A percentile compares a stretch with the other conserved stretches of the same genome.
Evolutionary conservation across 371 early-diverging fungal species (phyloP).

Genomic region (Apophysomyces trapeziformis): DNA sequence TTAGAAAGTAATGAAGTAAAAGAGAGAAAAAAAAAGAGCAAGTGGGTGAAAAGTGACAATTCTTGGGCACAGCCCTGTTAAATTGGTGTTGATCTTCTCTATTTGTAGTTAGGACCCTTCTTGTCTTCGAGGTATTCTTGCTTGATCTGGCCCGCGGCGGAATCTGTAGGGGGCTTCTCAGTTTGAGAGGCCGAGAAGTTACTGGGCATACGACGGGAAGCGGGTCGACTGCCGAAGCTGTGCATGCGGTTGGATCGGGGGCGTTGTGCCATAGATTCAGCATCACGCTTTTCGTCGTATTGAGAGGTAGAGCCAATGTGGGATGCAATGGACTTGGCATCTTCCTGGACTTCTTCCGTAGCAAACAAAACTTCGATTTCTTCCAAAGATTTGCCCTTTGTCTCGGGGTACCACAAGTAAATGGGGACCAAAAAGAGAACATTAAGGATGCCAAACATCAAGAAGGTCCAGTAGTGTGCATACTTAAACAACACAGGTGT

Average conservation of each 20-base stretch:
- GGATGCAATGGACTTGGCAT: constrained; percentile 41
- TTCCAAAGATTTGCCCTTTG: constrained; percentile 61
- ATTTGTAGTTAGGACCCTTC: constrained; percentile 49
- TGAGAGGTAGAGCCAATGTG: constrained; percentile 27
- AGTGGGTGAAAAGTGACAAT: neutral
- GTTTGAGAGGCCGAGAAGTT: constrained; percentile 37
- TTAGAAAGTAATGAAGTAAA: neutral
- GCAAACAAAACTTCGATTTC: constrained; percentile 47
- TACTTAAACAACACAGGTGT: constrained; percentile 25
- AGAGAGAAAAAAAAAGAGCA: neutral
- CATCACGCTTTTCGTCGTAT: constrained; percentile 42
- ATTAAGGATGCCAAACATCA: constrained; percentile 44
- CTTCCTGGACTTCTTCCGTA: constrained; percentile 36
- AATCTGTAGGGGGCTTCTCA: constrained; percentile 25
- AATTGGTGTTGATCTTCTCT: constrained; percentile 14
- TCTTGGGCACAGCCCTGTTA: constrained; percentile 3
- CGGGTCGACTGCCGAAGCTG: constrained; percentile 41
- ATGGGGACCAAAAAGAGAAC: constrained; percentile 41
- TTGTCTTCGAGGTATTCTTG: constrained; percentile 34
- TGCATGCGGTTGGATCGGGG: constrained; percentile 23
- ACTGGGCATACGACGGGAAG: constrained; percentile 47
- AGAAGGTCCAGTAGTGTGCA: constrained; percentile 35
- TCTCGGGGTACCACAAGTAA: constrained; percentile 65
- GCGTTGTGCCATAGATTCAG: constrained; percentile 38
- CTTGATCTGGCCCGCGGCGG: constrained; percentile 47